Conservation (phyloP, 2,329 filamentous ascomycete genomes). For the Cordyceps cateniannulata region DNA sequence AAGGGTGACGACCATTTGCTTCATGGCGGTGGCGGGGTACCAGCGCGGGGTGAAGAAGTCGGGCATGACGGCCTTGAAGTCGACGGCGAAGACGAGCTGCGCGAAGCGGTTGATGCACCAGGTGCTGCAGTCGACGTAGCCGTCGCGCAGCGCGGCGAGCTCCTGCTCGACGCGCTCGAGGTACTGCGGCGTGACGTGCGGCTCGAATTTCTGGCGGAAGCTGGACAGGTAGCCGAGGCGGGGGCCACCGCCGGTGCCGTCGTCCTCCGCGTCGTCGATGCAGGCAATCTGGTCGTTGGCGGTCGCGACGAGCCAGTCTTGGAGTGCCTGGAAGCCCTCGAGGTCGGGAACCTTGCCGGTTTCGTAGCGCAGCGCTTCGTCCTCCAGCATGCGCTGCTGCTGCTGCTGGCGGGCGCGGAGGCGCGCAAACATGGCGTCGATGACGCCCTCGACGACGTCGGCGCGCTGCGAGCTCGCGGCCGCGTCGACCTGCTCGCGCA, state of each 20-base stretch:
- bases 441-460: conserved; percentile 89
- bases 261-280: conserved; percentile 84
- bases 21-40: conserved; percentile 83
- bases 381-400: conserved; percentile 84
- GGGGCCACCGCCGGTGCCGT: conserved; percentile 30
- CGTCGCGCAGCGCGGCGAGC: conserved; percentile 70
- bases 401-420: conserved; percentile 75
- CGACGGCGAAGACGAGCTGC: conserved; percentile 78
- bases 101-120: conserved; percentile 88
- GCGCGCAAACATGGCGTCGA: conserved; percentile 91
- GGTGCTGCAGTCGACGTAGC: conserved; percentile 90
- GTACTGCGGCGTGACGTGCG: conserved; percentile 74
- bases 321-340: conserved; percentile 68
- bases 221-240: conserved; percentile 76
- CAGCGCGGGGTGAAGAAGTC: conserved; percentile 89
- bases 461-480: conserved; percentile 77
- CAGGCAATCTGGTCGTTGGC: conserved; percentile 98
- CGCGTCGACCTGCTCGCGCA: conserved; percentile 84
- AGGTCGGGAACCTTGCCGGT: conserved; percentile 45
- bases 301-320: conserved; percentile 94
- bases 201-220: conserved; percentile 78
- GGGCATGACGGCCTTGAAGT: conserved; percentile 76
- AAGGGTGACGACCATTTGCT: conserved; percentile 89
- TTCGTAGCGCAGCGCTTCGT: conserved; percentile 73
- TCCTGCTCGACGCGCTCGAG: conserved; percentile 68